A percentile compares a stretch with the other conserved stretches of the same genome.
Evolutionary conservation across 306 rosid genomes (phyloP).

Genomic region (Begonia fuchsioides): DNA sequence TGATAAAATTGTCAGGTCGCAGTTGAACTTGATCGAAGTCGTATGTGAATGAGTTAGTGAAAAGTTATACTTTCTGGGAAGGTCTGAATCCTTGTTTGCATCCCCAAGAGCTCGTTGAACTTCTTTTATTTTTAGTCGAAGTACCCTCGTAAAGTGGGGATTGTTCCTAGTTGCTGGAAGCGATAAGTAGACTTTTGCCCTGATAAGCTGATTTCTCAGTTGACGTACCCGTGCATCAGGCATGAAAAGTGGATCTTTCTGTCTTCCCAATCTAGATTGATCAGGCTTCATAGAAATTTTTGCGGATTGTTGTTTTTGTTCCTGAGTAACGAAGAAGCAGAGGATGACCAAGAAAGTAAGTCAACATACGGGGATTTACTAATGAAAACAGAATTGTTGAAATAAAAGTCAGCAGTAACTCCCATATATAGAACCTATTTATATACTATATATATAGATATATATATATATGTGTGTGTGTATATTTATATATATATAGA

Average conservation of each 20-base stretch:
- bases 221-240: constrained; percentile 41
- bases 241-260: constrained; percentile 25
- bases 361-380: neutral
- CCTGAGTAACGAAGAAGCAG: constrained; percentile 17
- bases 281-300: constrained; percentile 23
- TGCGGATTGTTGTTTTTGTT: constrained; percentile 21
- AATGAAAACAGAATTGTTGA: no score
- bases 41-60: no score
- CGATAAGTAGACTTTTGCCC: constrained; percentile 76
- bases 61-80: constrained; percentile 66
- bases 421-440: no score
- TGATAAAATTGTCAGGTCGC: neutral
- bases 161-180: constrained; percentile 58
- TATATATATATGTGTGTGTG: no score
- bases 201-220: constrained; percentile 76
- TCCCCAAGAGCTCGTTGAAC: constrained; percentile 58
- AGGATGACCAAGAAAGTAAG: no score
- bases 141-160: constrained; percentile 81
- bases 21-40: neutral
- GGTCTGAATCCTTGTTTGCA: constrained; percentile 84
- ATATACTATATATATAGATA: no score
- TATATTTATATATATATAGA: no score
- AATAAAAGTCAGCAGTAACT: no score
- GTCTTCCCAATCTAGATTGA: constrained; percentile 17
- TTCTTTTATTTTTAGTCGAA: constrained; percentile 73